Conservation (phyloP, 2,329 filamentous ascomycete genomes). For the Penicillium sp. region DNA sequence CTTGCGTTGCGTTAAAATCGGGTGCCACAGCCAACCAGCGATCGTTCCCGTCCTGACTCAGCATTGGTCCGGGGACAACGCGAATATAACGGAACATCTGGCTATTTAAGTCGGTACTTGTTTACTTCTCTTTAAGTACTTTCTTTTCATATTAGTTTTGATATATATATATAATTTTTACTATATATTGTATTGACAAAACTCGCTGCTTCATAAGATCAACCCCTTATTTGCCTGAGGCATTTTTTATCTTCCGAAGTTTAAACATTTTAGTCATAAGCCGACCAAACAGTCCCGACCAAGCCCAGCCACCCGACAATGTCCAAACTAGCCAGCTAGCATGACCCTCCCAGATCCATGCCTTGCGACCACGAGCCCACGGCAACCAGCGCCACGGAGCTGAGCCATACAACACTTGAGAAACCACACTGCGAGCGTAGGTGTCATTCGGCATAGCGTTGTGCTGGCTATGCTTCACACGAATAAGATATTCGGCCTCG, state of each 20-base stretch:
- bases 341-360: slow-evolving; percentile 51
- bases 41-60: slow-evolving; percentile 29
- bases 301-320: slow-evolving; percentile 48
- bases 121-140: neutral
- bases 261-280: slow-evolving; percentile 54
- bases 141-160: neutral
- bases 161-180: neutral
- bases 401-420: slow-evolving; percentile 49
- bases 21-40: slow-evolving; percentile 31
- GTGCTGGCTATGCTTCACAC: slow-evolving; percentile 55
- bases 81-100: slow-evolving; percentile 32
- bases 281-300: slow-evolving; percentile 39
- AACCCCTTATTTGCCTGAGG: slow-evolving; percentile 9
- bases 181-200: neutral
- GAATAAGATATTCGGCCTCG: slow-evolving; percentile 50
- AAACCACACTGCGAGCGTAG: slow-evolving; percentile 57
- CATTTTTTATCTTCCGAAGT: slow-evolving; percentile 39
- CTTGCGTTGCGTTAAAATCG: slow-evolving; percentile 26
- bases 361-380: slow-evolving; percentile 37
- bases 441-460: slow-evolving; percentile 51
- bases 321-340: slow-evolving; percentile 54
- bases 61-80: slow-evolving; percentile 22
- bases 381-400: slow-evolving; percentile 49
- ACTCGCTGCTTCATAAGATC: neutral
- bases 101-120: slow-evolving; percentile 1